phyloP scores from a whole-genome alignment of 192 early-diverging fungal species.

The Entomortierella beljakovae region DNA sequence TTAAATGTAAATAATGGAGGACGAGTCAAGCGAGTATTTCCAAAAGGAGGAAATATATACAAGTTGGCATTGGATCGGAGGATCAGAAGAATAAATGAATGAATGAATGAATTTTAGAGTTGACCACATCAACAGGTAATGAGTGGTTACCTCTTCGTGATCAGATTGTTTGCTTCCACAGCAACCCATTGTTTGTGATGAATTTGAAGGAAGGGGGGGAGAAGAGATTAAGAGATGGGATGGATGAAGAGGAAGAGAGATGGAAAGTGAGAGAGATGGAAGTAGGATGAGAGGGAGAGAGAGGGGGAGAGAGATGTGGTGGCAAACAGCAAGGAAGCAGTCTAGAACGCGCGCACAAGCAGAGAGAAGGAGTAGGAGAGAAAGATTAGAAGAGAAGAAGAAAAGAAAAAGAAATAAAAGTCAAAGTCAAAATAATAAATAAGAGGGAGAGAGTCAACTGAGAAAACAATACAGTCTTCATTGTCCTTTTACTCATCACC shows the following conservation, averaged over 20 bases:
- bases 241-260: not conserved
- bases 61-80: not conserved
- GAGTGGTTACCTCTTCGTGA: slow-evolving; percentile 40
- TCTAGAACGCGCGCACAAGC: not conserved
- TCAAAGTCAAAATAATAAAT: not conserved
- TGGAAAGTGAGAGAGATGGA: not conserved
- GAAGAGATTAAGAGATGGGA: not conserved
- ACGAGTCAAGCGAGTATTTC: too few species aligned
- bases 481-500: not conserved
- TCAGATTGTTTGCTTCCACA: slow-evolving; percentile 55
- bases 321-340: not conserved
- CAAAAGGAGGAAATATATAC: too few species aligned
- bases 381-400: not conserved
- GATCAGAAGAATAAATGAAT: not conserved
- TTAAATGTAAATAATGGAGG: too few species aligned
- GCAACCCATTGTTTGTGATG: slow-evolving; percentile 36
- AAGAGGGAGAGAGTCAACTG: not conserved
- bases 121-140: not conserved
- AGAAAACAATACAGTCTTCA: not conserved
- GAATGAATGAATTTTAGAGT: not conserved
- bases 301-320: not conserved
- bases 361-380: too few species aligned
- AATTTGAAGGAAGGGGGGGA: not conserved
- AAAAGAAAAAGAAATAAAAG: not conserved
- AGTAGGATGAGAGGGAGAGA: not conserved